A percentile compares a stretch with the other conserved stretches of the same genome.
These are phyloP conservation scores for Crucibulum laeve DNA, from an alignment of 768 basidiomycete genomes.

Conservation along the genomic window DNA sequence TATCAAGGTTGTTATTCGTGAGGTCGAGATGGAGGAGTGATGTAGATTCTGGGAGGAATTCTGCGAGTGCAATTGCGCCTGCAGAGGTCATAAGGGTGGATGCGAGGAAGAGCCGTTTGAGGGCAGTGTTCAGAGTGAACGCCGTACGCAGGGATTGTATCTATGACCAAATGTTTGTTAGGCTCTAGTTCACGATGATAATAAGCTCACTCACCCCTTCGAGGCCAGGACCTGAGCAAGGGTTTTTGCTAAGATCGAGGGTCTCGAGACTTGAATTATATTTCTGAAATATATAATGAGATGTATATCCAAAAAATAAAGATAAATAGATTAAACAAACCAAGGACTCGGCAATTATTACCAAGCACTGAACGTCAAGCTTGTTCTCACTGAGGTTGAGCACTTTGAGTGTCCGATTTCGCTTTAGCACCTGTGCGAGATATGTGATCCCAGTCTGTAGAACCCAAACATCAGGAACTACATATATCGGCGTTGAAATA, in stretches of 20 bases:
- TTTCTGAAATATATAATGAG: constrained; percentile 50
- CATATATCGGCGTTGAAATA: not conserved
- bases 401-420: constrained; percentile 92
- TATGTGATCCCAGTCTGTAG: constrained; percentile 74
- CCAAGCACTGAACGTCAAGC: constrained; percentile 78
- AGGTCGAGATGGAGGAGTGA: constrained; percentile 90
- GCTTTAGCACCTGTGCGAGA: constrained; percentile 92
- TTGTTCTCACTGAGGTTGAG: constrained; percentile 94
- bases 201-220: constrained; percentile 69
- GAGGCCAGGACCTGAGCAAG: constrained; percentile 82
- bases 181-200: not conserved
- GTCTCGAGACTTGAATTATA: constrained; percentile 94
- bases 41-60: constrained; percentile 89
- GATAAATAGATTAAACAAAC: constrained; percentile 29
- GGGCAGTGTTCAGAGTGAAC: constrained; percentile 85
- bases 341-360: constrained; percentile 82
- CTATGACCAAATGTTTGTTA: constrained; percentile 26
- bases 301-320: not conserved
- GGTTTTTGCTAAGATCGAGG: constrained; percentile 89
- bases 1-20: constrained; percentile 76
- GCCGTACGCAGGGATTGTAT: constrained; percentile 88
- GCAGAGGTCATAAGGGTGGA: constrained; percentile 74
- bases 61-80: constrained; percentile 92
- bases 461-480: constrained; percentile 15
- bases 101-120: constrained; percentile 91